A percentile compares a stretch with the other conserved stretches of the same genome.
phyloP scores from a whole-genome alignment of 192 early-diverging fungal genomes.

The Pilobolus umbonatus region DNA sequence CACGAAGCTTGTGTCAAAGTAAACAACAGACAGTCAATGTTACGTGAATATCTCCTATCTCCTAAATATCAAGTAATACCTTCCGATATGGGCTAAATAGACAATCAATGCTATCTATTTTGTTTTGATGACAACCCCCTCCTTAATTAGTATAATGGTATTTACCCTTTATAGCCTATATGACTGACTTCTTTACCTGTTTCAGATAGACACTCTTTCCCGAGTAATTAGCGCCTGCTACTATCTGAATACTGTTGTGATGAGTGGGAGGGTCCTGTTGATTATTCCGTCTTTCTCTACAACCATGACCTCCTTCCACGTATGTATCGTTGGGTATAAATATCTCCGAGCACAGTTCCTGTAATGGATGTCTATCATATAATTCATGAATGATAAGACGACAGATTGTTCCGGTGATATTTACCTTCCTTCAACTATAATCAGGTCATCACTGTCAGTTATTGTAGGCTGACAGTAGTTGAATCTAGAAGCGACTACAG shows the following conservation, averaged over 20 bases:
- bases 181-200: conserved; percentile 37
- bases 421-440: conserved; percentile 68
- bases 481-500: conserved; percentile 50
- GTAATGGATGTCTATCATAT: conserved; percentile 56
- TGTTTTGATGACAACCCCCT: too few species aligned
- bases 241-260: conserved; percentile 44
- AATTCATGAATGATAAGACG: not conserved
- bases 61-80: conserved; percentile 14
- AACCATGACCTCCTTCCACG: conserved; percentile 24
- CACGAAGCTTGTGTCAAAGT: conserved; percentile 61
- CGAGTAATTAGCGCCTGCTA: conserved; percentile 82
- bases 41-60: not conserved
- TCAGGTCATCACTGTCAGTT: conserved; percentile 43
- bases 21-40: too few species aligned
- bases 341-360: conserved; percentile 48
- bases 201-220: conserved; percentile 77
- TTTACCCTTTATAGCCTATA: not conserved
- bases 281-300: not conserved
- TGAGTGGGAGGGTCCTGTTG: not conserved
- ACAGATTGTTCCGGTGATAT: not conserved
- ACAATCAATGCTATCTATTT: conserved; percentile 76
- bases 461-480: conserved; percentile 54
- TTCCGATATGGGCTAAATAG: conserved; percentile 88
- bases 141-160: too few species aligned
- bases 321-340: conserved; percentile 74